Conservation (phyloP, 257 asterid species). For the Striga asiatica region DNA sequence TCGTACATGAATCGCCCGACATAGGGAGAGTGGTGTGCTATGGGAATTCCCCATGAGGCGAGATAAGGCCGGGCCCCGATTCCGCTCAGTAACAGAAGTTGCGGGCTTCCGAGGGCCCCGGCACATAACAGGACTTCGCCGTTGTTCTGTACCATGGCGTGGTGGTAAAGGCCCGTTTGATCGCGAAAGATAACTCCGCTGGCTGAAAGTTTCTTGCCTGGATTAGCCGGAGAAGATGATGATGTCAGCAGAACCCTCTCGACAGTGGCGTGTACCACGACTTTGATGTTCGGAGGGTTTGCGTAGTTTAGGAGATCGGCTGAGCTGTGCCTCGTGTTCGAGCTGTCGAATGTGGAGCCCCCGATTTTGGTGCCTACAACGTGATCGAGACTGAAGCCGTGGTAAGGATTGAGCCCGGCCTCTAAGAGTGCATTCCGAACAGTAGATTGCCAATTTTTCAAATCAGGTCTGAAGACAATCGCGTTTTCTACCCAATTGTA, state of each 20-base stretch:
- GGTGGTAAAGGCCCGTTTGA: constrained; percentile 44
- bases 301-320: constrained; percentile 71
- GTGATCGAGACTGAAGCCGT: constrained; percentile 72
- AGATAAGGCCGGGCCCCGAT: constrained; percentile 75
- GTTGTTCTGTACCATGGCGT: constrained; percentile 46
- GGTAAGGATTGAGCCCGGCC: constrained; percentile 61
- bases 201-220: constrained; percentile 26
- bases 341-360: constrained; percentile 70
- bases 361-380: constrained; percentile 76
- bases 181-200: constrained; percentile 69
- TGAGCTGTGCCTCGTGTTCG: constrained; percentile 62
- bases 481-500: constrained; percentile 80
- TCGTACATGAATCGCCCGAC: constrained; percentile 79
- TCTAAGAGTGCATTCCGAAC: constrained; percentile 73
- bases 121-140: constrained; percentile 79
- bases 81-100: constrained; percentile 74
- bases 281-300: constrained; percentile 43
- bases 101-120: constrained; percentile 91
- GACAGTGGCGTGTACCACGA: constrained; percentile 54
- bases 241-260: constrained; percentile 49
- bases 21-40: constrained; percentile 48
- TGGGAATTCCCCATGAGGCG: constrained; percentile 83
- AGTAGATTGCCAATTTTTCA: constrained; percentile 67
- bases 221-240: constrained; percentile 2
- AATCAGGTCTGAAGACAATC: constrained; percentile 69